Base-by-base conservation (phyloP, 1,284 basidiomycete species). In the Tilletia indica region DNA sequence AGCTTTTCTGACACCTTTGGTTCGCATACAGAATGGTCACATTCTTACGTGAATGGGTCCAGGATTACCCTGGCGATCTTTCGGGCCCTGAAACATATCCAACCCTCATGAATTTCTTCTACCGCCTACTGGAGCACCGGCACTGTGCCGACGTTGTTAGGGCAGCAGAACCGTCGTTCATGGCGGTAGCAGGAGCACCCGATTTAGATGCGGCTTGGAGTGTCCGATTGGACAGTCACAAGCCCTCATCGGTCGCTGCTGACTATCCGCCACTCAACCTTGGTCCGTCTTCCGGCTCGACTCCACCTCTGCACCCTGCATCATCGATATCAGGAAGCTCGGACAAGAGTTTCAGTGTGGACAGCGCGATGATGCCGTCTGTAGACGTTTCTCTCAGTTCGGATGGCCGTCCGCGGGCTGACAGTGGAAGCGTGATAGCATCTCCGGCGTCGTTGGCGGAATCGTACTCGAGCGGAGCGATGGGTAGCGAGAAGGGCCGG, bases 1-100 rank as follows among this genome's bases (percentile, higher is more conserved):
- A 36, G 16, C 31, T 21, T 9, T 9, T 19, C 63, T 42, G 25
- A 31, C 38, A 14, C 25, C 25, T 31, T 31, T 31, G 25, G 25
- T 31, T n/a, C 12, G 64, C 21, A 4, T 5, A 47, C 67, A 68
- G 71, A 42, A 72, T 82, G 25, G 75, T 76, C 38, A 74, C 73
- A 45, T 78, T 82, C 77, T 74, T 82, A 0, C 76, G 77, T 45
- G 79, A 81, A 34, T 82, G 80, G 80, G 77, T 82, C 69, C 73
- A 76, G 54, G 78, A 80, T 67, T 82, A 82, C 63, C 80, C 80
- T 12, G 80, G 80, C 8, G 80, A 82, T 69, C 76, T 82, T 2
- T 80, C 76, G 54, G 69, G 70, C 1, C 76, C 80, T 0, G 75
- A 79, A 16, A 78, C 80, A 12, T 78, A 76, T 51, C 70, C 77